These are phyloP conservation scores for apple (Malus domestica) DNA, from an alignment of 306 rosid species.

Conservation along the genomic window DNA sequence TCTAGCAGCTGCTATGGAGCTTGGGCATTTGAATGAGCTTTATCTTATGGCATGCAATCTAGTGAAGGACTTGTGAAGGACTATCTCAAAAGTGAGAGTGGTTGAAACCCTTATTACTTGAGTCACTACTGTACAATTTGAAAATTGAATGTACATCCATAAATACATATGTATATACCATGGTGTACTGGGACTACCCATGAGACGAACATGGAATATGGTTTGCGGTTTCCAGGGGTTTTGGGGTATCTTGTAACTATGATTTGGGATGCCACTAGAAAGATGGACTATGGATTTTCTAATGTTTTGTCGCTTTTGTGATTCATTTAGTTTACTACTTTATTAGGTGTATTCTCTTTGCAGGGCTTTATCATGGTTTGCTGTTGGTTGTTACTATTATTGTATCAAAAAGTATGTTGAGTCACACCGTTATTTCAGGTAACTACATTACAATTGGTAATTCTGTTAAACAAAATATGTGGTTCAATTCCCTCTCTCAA, in stretches of 20 bases:
- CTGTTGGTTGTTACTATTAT: conserved; percentile 96
- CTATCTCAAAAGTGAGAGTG: conserved; percentile 76
- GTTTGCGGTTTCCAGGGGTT: neutral
- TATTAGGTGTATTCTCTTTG: conserved; percentile 14
- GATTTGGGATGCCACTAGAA: conserved; percentile 1
- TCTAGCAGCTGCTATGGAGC: conserved; percentile 94
- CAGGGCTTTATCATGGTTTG: conserved; percentile 97
- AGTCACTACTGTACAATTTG: neutral
- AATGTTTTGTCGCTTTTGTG: neutral
- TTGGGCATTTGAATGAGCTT: conserved; percentile 94
- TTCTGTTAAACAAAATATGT: neutral
- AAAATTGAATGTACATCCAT: neutral
- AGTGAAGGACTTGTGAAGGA: conserved; percentile 95
- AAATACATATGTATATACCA: neutral
- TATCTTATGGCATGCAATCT: conserved; percentile 94
- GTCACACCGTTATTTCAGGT: conserved; percentile 92
- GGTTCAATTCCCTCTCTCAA: too few species aligned
- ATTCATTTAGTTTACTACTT: neutral
- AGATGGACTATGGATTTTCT: neutral
- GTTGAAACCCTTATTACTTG: neutral
- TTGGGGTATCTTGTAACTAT: neutral
- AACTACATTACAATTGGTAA: conserved; percentile 1
- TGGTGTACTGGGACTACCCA: neutral
- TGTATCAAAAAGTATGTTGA: conserved; percentile 90
- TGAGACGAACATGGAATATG: neutral